Conservation (phyloP, 2,329 filamentous ascomycete genomes). For the Basipetospora chlamydospora region DNA sequence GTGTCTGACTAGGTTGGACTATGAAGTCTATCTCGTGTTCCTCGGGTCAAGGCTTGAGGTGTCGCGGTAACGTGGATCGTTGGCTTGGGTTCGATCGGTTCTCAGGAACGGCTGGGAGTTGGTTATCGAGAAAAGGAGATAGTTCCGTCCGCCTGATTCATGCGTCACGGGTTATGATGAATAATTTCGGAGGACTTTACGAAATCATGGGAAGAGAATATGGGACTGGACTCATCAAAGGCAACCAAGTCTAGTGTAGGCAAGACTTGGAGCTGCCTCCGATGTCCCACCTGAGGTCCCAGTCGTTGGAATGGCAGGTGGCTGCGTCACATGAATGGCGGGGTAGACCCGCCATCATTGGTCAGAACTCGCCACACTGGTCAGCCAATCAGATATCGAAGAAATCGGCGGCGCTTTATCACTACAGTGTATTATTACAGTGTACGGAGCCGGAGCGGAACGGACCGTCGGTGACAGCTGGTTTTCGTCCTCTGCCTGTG, state of each 20-base stretch:
- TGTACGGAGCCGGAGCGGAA: no score
- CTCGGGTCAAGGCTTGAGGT: no score
- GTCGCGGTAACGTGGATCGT: background rate
- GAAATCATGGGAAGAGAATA: background rate
- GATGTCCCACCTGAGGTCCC: background rate
- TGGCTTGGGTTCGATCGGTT: no score
- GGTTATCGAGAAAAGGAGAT: background rate
- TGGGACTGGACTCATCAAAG: no score
- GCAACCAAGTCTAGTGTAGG: background rate
- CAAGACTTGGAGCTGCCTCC: no score
- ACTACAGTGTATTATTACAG: no score
- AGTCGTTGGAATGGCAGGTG: background rate
- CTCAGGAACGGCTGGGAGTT: no score
- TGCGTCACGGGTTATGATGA: no score
- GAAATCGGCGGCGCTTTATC: background rate
- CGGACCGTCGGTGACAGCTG: no score
- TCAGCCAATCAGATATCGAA: background rate
- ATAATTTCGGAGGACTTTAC: no score
- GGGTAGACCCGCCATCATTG: background rate
- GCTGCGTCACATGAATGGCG: conserved; percentile 5
- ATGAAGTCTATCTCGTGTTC: background rate
- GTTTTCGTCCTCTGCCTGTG: no score
- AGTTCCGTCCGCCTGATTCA: background rate
- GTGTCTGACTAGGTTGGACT: no score
- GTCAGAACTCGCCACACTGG: background rate